phyloP scores from a whole-genome alignment of 2,329 filamentous ascomycete genomes.

The Rhinocladiella mackenziei region DNA sequence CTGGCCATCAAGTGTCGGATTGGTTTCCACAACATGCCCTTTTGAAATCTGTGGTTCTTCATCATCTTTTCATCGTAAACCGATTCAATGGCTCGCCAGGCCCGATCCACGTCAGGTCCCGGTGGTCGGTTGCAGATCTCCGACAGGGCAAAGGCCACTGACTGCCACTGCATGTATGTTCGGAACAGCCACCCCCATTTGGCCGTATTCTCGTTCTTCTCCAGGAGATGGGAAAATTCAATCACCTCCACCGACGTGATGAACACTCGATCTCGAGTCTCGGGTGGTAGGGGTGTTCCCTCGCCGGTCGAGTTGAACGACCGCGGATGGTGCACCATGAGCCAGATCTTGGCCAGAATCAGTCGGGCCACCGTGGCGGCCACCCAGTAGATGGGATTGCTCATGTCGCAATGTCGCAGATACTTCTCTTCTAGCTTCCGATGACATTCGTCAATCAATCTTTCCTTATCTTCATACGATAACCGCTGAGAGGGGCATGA shows the following conservation, averaged over 20 bases:
- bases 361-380: slow-evolving; percentile 64
- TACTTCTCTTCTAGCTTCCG: slow-evolving; percentile 55
- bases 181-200: slow-evolving; percentile 64
- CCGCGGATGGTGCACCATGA: slow-evolving; percentile 71
- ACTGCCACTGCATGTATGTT: slow-evolving; percentile 64
- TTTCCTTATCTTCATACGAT: slow-evolving; percentile 37
- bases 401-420: slow-evolving; percentile 50
- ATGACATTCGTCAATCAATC: slow-evolving; percentile 51
- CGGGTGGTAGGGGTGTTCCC: slow-evolving; percentile 54
- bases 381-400: slow-evolving; percentile 61
- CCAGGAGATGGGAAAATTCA: slow-evolving; percentile 64
- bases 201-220: slow-evolving; percentile 58
- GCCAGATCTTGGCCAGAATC: slow-evolving; percentile 72
- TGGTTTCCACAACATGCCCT: slow-evolving; percentile 61
- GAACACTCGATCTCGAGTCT: slow-evolving; percentile 65
- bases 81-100: slow-evolving; percentile 55
- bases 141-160: slow-evolving; percentile 58
- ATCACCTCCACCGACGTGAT: slow-evolving; percentile 69
- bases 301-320: slow-evolving; percentile 49
- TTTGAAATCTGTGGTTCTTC: slow-evolving; percentile 39
- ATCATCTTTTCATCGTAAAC: slow-evolving; percentile 40
- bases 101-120: slow-evolving; percentile 56
- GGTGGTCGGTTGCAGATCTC: slow-evolving; percentile 56
- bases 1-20: slow-evolving; percentile 58
- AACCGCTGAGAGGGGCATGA: slow-evolving; percentile 19